Evolutionary conservation across 805 yeast species (phyloP).

Genomic region (Spathaspora sp.): DNA sequence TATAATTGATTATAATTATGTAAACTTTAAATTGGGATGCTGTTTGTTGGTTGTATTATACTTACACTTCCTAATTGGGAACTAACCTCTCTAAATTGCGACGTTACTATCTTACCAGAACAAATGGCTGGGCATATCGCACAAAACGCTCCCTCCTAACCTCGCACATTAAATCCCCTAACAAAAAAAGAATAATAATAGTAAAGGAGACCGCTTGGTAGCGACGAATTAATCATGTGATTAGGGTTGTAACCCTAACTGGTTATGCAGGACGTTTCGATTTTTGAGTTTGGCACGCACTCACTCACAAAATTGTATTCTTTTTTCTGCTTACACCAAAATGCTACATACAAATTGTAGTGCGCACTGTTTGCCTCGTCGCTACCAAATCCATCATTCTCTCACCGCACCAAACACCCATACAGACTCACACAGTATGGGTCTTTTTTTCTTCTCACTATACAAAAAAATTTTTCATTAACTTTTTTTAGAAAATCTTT

Average conservation of each 20-base stretch:
- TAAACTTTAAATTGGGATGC: background rate
- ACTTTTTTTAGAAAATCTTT: background rate
- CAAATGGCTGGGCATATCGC: background rate
- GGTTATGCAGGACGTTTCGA: background rate
- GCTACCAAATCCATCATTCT: background rate
- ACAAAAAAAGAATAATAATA: background rate
- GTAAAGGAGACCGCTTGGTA: background rate
- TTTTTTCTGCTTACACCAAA: background rate
- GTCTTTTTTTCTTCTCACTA: constrained; percentile 7
- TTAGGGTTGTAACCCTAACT: constrained; percentile 1
- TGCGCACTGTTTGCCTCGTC: background rate
- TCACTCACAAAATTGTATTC: background rate
- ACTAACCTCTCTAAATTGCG: background rate
- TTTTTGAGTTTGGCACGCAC: background rate
- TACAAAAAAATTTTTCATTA: constrained; percentile 2
- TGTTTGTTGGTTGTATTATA: background rate
- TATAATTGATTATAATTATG: background rate
- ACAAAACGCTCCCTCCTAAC: background rate
- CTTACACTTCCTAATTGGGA: background rate
- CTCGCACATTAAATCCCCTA: background rate
- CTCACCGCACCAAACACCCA: background rate
- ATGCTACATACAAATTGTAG: background rate
- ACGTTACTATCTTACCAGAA: background rate
- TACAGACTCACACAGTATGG: background rate
- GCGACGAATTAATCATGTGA: background rate